Base-by-base conservation (phyloP, 192 early-diverging fungal genomes). In the Backusella mclennaniae region DNA sequence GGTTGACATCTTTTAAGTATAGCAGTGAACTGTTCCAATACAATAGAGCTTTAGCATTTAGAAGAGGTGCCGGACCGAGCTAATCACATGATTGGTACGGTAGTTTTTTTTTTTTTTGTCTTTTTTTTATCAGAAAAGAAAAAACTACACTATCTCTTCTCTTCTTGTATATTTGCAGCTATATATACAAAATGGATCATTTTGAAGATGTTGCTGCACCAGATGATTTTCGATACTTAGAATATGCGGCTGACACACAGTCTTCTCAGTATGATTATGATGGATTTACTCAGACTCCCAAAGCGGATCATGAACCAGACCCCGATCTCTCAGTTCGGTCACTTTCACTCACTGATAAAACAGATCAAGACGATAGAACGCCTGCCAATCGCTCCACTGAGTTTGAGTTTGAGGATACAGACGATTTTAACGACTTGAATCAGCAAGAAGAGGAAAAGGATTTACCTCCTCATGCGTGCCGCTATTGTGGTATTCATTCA, bases 401-500 rank as follows among this genome's bases (percentile, higher is more conserved):
- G 9, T 73, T 82, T 12, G 80, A 82, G 19, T 85, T 83, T 76
- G 87, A 88, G 46, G 87, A 86, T 59, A 78, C 79, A 3, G 90
- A 85, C 15, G 90, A 91, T 5, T 77, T 86, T n/a, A 87, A 87
- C 53, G 81, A 78, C 33, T 85, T 89, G 35, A 86, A 83, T 53
- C 85, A 90, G 29, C 49, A 82, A 23, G 35, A 59, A 31, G 63
- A 83, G 7, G 85, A 84, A 23, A 89, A 84, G 53, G 90, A 88
- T 21, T 86, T 91, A n/a, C 95, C 95, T 0, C 87, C 85, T 42
- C 95, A 96, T 76, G 94, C 95, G 9, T 98, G 96, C 84, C 88
- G 88, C 71, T 99, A 99, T 83, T 99, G 98, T 75, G 96, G 95
- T 38, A 92, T 98, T 75, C 96, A 98, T 77, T 90, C 90, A 68